phyloP scores from a whole-genome alignment of 306 rosid genomes.

The Cicer arietinum region DNA sequence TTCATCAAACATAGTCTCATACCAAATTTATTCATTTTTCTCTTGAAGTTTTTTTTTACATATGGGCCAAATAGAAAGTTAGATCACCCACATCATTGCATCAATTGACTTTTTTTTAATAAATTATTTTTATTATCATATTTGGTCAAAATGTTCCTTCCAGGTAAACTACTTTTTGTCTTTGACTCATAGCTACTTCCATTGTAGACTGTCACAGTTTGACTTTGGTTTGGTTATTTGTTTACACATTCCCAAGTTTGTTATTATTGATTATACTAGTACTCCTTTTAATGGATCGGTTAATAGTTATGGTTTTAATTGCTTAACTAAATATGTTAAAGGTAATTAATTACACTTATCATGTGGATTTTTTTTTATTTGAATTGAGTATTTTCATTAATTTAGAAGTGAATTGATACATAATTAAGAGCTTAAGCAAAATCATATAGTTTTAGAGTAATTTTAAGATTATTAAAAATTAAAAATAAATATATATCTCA shows the following conservation, averaged over 20 bases:
- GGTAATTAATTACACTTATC: not conserved
- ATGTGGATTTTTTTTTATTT: too few species aligned
- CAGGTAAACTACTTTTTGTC: conserved; percentile 14
- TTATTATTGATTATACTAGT: not conserved
- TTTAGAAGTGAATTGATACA: too few species aligned
- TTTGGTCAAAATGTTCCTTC: conserved; percentile 39
- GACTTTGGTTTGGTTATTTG: not conserved
- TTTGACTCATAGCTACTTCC: conserved; percentile 19
- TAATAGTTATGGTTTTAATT: conserved; percentile 1
- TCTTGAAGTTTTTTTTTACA: not conserved
- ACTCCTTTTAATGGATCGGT: not conserved
- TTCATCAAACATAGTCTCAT: conserved; percentile 1
- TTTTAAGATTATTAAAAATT: too few species aligned
- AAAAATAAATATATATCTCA: not conserved
- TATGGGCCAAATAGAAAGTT: conserved; percentile 50
- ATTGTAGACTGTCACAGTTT: conserved; percentile 2
- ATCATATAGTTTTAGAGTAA: too few species aligned
- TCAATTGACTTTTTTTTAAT: conserved; percentile 54
- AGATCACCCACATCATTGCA: conserved; percentile 59
- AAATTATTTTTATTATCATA: not conserved
- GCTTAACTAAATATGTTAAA: not conserved
- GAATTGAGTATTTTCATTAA: too few species aligned
- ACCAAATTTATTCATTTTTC: not conserved
- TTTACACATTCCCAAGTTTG: conserved; percentile 39
- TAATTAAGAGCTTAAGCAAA: too few species aligned